Percentiles rank a stretch among this genome's conserved stretches.
Conservation (phyloP, 176 grass and related monocot genomes). For the Zea luxurians region DNA sequence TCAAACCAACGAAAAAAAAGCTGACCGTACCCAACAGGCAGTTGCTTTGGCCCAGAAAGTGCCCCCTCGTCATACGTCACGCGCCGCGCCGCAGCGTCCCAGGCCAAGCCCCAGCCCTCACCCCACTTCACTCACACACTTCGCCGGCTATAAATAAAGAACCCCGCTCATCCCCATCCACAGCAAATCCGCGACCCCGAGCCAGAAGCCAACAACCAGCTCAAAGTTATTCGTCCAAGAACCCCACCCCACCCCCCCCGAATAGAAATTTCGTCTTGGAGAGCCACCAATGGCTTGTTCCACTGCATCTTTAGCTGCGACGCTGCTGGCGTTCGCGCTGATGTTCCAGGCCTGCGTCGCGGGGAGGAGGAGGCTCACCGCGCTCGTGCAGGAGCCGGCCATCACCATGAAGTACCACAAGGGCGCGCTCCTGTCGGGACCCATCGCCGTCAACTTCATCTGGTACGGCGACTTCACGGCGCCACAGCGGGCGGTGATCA, state of each 20-base stretch:
- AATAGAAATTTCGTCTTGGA: not conserved
- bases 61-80: constrained; percentile 49
- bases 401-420: constrained; percentile 83
- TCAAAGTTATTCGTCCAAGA: not conserved
- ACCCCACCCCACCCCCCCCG: not conserved
- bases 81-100: not conserved
- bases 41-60: constrained; percentile 27
- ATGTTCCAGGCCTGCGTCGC: constrained; percentile 40
- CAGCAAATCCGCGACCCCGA: not conserved
- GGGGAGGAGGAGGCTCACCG: constrained; percentile 27
- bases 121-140: not conserved
- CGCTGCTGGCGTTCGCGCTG: constrained; percentile 22
- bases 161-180: not conserved
- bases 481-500: constrained; percentile 57
- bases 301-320: not conserved
- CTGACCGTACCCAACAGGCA: no score
- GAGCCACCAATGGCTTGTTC: constrained; percentile 29
- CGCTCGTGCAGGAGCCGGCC: constrained; percentile 56
- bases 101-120: not conserved
- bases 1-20: no score
- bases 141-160: constrained; percentile 26
- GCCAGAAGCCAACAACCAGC: not conserved
- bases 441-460: constrained; percentile 63
- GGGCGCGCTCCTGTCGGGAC: constrained; percentile 68
- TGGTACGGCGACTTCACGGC: constrained; percentile 85